Percentiles rank a stretch among this genome's conserved stretches.
Conservation (phyloP, 2,329 filamentous ascomycete genomes). For the Phialemoniopsis sp. region DNA sequence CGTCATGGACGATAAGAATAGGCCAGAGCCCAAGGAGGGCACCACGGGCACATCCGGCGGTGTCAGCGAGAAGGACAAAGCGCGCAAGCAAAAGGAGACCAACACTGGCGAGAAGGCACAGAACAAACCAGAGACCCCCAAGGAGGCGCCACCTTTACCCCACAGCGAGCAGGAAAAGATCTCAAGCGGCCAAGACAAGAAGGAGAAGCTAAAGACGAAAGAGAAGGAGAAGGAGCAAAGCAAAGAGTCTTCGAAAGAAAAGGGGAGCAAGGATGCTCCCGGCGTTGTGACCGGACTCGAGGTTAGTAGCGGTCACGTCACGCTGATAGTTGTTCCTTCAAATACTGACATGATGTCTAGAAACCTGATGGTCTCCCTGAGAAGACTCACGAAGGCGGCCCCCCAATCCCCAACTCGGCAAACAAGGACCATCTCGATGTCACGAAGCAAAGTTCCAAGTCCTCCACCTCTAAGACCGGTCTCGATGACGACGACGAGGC, state of each 20-base stretch:
- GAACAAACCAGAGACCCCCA: slow-evolving; percentile 78
- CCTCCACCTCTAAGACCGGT: slow-evolving; percentile 20
- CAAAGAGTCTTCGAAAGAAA: slow-evolving; percentile 33
- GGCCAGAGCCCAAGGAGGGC: slow-evolving; percentile 73
- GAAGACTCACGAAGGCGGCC: slow-evolving; percentile 70
- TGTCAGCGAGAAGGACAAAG: slow-evolving; percentile 82
- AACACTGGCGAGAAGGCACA: slow-evolving; percentile 61
- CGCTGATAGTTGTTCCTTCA: neutral
- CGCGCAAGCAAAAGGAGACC: slow-evolving; percentile 63
- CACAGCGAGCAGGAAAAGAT: slow-evolving; percentile 76
- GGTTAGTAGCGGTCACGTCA: slow-evolving; percentile 42
- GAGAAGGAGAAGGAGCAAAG: slow-evolving; percentile 35
- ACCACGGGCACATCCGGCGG: slow-evolving; percentile 87
- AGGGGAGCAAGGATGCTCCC: slow-evolving; percentile 25
- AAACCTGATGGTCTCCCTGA: slow-evolving; percentile 80
- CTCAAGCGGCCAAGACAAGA: slow-evolving; percentile 28
- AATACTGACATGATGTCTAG: slow-evolving; percentile 34
- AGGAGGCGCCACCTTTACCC: slow-evolving; percentile 77
- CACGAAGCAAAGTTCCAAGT: slow-evolving; percentile 19
- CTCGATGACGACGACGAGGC: slow-evolving; percentile 29
- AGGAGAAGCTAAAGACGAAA: slow-evolving; percentile 31
- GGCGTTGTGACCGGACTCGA: slow-evolving; percentile 49
- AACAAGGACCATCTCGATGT: slow-evolving; percentile 62
- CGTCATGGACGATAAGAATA: slow-evolving; percentile 87
- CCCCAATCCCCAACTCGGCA: slow-evolving; percentile 62